Evolutionary conservation across 495 filamentous ascomycete species (phyloP).

Genomic region (Tuber umbilicatum): DNA sequence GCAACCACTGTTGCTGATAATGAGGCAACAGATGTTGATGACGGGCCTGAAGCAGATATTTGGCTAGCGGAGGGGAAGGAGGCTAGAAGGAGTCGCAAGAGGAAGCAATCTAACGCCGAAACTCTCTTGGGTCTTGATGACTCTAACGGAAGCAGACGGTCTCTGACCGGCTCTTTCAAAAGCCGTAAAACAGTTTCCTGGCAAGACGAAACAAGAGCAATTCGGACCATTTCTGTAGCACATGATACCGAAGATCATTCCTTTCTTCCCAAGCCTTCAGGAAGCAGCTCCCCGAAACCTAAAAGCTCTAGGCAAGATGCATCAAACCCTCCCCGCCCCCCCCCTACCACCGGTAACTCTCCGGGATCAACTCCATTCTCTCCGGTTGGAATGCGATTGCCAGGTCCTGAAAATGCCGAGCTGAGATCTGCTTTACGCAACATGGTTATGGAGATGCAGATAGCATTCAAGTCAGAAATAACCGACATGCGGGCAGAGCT

Average conservation of each 20-base stretch:
- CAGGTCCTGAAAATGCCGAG: slow-evolving; percentile 4
- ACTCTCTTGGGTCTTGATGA: slow-evolving; percentile 15
- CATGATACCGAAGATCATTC: neutral
- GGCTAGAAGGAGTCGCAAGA: slow-evolving; percentile 24
- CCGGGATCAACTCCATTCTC: neutral
- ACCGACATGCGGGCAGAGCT: slow-evolving; percentile 34
- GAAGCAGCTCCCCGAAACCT: neutral
- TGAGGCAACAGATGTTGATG: slow-evolving; percentile 18
- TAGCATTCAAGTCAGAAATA: slow-evolving; percentile 30
- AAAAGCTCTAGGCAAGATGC: neutral
- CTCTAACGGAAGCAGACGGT: slow-evolving; percentile 14
- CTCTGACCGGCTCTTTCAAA: slow-evolving; percentile 35
- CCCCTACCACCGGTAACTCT: neutral
- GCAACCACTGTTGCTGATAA: neutral
- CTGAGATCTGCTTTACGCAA: slow-evolving; percentile 19
- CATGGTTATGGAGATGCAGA: slow-evolving; percentile 32
- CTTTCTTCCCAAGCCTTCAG: neutral
- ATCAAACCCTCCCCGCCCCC: neutral
- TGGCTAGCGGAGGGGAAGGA: slow-evolving; percentile 32
- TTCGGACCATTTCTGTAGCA: neutral
- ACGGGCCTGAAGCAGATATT: slow-evolving; percentile 31
- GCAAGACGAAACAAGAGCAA: slow-evolving; percentile 12
- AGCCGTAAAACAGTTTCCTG: slow-evolving; percentile 40
- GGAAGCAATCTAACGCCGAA: slow-evolving; percentile 19
- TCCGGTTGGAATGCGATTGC: neutral